Percentiles rank a stretch among this genome's conserved stretches.
Conservation (phyloP, 2,329 filamentous ascomycete genomes). For the Penicillium concentricum region DNA sequence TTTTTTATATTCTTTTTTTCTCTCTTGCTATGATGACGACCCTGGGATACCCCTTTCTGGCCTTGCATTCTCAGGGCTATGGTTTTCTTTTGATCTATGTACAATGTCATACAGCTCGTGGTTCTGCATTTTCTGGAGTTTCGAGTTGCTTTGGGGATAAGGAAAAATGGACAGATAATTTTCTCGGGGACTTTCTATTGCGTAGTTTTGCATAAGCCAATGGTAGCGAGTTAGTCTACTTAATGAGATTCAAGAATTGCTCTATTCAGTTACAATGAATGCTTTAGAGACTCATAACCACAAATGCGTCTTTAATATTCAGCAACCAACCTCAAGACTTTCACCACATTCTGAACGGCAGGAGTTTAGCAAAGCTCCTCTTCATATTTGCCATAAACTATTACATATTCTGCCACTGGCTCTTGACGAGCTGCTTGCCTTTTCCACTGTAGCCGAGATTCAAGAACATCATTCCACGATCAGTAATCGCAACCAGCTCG, state of each 20-base stretch:
- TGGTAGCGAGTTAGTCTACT: background rate
- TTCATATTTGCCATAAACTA: background rate
- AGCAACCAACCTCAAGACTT: background rate
- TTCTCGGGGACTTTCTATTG: background rate
- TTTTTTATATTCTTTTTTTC: background rate
- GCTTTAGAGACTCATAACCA: background rate
- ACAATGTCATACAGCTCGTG: conserved; percentile 7
- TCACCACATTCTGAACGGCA: background rate
- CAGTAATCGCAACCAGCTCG: conserved; percentile 43
- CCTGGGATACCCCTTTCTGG: conserved; percentile 10
- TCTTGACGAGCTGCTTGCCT: conserved; percentile 10
- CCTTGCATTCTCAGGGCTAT: conserved; percentile 6
- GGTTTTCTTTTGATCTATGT: conserved; percentile 4
- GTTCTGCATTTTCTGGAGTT: conserved; percentile 11
- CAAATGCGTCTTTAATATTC: background rate
- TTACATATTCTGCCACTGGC: background rate
- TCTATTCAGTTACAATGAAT: background rate
- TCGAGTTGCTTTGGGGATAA: background rate
- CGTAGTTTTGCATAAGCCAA: background rate
- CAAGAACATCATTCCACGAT: conserved; percentile 43
- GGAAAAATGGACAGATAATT: background rate
- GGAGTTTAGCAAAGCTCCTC: background rate
- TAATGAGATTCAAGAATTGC: background rate
- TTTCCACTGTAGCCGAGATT: conserved; percentile 32
- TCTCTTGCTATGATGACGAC: conserved; percentile 8